Percentiles rank a stretch among this genome's conserved stretches.
These are phyloP conservation scores for Adansonia madagascariensis DNA, from an alignment of 441 rosid species.

Conservation along the genomic window DNA sequence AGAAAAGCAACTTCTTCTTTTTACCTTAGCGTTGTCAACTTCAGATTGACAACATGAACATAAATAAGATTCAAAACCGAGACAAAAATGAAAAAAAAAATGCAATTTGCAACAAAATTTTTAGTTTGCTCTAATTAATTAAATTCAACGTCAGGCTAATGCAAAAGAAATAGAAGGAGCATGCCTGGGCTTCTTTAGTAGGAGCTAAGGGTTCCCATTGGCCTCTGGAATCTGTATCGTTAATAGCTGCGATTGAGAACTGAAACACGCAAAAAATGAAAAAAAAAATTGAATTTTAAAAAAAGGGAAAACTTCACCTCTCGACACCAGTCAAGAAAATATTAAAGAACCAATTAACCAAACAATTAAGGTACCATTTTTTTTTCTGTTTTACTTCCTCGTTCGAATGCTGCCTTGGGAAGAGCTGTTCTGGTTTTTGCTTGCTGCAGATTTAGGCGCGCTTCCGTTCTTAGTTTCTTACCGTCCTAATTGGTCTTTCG, in stretches of 20 bases:
- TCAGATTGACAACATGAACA: constrained; percentile 4
- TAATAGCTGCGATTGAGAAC: constrained; percentile 95
- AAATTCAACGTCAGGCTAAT: not conserved
- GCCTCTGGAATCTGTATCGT: constrained; percentile 75
- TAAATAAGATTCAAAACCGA: not conserved
- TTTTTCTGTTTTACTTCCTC: constrained; percentile 2
- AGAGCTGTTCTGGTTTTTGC: constrained; percentile 21
- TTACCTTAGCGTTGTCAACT: not conserved
- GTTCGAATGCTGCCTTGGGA: not conserved
- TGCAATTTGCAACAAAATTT: constrained; percentile 14
- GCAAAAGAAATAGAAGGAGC: constrained; percentile 24
- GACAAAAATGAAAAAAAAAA: constrained; percentile 7
- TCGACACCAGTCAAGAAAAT: not conserved
- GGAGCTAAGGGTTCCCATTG: constrained; percentile 99
- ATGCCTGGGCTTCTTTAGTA: constrained; percentile 95
- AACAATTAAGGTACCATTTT: constrained; percentile 45
- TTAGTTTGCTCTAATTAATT: not conserved
- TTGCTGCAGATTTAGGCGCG: constrained; percentile 35
- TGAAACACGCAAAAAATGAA: constrained; percentile 34
- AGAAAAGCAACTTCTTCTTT: constrained; percentile 1
- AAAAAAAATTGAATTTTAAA: not conserved
- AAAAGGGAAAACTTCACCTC: constrained; percentile 12
- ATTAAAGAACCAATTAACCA: constrained; percentile 16
- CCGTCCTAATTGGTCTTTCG: not conserved
- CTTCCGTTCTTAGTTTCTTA: not conserved